Evolutionary conservation across 805 yeast genomes (phyloP).

Genomic region (Wickerhamomyces chambardii): DNA sequence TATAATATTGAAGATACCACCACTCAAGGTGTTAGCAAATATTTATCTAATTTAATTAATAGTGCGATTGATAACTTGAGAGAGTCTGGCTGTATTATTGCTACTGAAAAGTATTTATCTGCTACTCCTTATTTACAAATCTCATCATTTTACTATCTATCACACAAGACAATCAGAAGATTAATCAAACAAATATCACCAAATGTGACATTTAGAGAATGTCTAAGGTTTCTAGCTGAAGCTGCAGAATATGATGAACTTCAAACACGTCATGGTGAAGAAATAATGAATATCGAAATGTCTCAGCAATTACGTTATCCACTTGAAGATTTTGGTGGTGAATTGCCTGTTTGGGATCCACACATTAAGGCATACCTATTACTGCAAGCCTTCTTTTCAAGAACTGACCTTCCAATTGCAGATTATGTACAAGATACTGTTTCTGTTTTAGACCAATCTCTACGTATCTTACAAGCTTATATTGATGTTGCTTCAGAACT

Average conservation of each 20-base stretch:
- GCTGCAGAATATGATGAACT: conserved; percentile 90
- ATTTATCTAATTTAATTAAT: conserved; percentile 68
- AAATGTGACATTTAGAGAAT: conserved; percentile 43
- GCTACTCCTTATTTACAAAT: conserved; percentile 82
- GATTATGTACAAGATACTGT: conserved; percentile 83
- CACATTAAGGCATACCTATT: conserved; percentile 78
- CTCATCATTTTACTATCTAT: conserved; percentile 85
- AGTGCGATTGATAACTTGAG: conserved; percentile 53
- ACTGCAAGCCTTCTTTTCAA: conserved; percentile 84
- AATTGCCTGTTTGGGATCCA: conserved; percentile 64
- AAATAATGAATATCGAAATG: conserved; percentile 82
- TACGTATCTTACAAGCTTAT: conserved; percentile 89
- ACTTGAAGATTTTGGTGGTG: conserved; percentile 76
- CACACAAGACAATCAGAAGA: conserved; percentile 79
- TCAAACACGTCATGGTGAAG: conserved; percentile 50
- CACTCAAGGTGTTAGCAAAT: conserved; percentile 65
- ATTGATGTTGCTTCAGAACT: conserved; percentile 84
- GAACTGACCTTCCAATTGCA: conserved; percentile 82
- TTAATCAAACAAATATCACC: conserved; percentile 44
- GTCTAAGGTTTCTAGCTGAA: conserved; percentile 83
- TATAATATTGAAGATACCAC: conserved; percentile 82
- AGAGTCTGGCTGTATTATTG: conserved; percentile 63
- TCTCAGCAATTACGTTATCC: conserved; percentile 48
- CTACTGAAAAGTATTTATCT: conserved; percentile 32
- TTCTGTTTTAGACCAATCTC: conserved; percentile 86